Evolutionary conservation across 495 filamentous ascomycete species (phyloP), one percentile per base, ranked within the genome.

Genomic region (Hypoxylon fragiforme): DNA sequence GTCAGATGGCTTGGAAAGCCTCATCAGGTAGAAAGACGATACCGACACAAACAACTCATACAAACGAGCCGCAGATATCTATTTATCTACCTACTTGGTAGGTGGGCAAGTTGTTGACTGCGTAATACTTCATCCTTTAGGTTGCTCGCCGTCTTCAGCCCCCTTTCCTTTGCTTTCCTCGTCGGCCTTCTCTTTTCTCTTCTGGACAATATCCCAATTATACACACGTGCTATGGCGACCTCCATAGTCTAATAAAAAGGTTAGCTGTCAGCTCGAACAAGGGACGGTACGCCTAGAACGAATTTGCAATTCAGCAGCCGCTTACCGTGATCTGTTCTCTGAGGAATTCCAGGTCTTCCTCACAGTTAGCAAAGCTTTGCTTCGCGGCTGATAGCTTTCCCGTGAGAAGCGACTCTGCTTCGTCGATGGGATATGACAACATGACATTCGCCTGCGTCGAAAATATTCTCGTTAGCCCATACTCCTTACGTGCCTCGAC

Each of bases 171-270:
- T 67, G 5, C 44, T 39, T 28, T 76, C 82, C 56, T 85, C 84
- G 6, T 87, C 86, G 13, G 78, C 80, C 69, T 89, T 92, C 49
- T 96, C 92, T 79, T 95, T 96, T 51, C 94, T 76, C 71, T 92
- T 89, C 78, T 95, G 85, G 26, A 89, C 89, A 5, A 98, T 89
- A 65, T 98, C 94, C 90, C 92, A 97, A 69, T 98, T 98, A 70
- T 97, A 98, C n/a, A 98, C 89, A 48, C 95, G 79, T 15, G 94
- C 94, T 13, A 91, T 91, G 9, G 94, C 94, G 31, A 98, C 94
- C 71, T 98, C 94, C 72, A 98, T 82, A 0, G 94, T 98, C 90
- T 96, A 60, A 13, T 60, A 22, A 13, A 22, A 13, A 12, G 15
- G 52, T 77, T 42, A 76, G 70, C 36, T 32, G 24, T 31, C 26